These are phyloP conservation scores for Lunularia cruciata DNA, from an alignment of 225 moss, liverwort and hornwort genomes.

Conservation along the genomic window DNA sequence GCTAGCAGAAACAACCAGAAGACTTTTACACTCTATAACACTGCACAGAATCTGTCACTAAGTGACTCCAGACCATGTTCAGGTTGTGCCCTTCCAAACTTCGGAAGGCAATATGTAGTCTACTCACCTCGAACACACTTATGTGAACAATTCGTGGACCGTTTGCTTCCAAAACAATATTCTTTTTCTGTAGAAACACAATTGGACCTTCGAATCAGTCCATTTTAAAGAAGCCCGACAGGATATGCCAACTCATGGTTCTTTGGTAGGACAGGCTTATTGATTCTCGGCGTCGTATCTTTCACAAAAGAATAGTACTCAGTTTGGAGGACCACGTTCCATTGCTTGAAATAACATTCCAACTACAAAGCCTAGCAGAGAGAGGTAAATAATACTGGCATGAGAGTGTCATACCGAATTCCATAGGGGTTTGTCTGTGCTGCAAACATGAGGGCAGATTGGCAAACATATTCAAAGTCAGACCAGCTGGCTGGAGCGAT, in stretches of 20 bases:
- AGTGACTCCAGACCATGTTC: not conserved
- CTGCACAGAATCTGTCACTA: not conserved
- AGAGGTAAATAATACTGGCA: not conserved
- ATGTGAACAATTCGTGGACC: conserved; percentile 88
- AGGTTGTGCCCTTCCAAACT: not conserved
- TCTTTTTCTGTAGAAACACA: conserved; percentile 59
- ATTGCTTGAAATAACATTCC: no score
- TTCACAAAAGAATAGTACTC: no score
- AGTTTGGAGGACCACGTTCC: no score
- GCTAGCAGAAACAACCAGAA: no score
- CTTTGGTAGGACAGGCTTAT: no score
- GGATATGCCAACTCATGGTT: no score
- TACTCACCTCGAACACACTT: conserved; percentile 81
- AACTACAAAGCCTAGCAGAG: not conserved
- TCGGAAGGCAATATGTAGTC: not conserved
- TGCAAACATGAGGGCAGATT: conserved; percentile 39
- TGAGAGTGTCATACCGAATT: conserved; percentile 53
- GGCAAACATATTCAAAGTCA: no score
- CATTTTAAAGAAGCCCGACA: no score
- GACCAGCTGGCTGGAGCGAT: no score
- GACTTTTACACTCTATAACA: no score
- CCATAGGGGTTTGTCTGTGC: conserved; percentile 94
- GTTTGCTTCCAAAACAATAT: conserved; percentile 73
- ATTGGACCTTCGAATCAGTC: no score
- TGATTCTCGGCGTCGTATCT: no score